Evolutionary conservation across 805 yeast species (phyloP).

Genomic region (Candida glaebosa): DNA sequence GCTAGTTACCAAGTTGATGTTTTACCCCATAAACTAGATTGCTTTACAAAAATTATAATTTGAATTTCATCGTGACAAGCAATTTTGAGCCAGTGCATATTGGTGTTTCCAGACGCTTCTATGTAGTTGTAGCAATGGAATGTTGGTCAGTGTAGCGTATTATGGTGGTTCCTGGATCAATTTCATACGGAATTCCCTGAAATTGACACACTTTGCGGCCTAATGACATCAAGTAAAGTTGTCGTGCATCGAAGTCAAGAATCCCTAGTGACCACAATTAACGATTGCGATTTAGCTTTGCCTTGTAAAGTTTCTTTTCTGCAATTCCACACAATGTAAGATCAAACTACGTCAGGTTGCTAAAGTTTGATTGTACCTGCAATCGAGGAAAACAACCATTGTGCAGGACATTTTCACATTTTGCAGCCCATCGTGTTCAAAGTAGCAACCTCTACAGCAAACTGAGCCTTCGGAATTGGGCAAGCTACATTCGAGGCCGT

Average conservation of each 20-base stretch:
- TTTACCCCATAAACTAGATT: background rate
- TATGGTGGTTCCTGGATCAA: too few species aligned
- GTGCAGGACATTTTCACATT: background rate
- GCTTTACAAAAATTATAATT: background rate
- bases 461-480: too few species aligned
- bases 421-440: background rate
- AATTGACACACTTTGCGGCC: background rate
- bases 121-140: background rate
- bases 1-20: too few species aligned
- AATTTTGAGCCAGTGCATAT: background rate
- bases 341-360: background rate
- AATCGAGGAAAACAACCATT: background rate
- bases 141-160: too few species aligned
- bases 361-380: background rate
- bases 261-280: background rate
- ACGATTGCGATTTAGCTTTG: background rate
- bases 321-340: background rate
- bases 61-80: background rate
- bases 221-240: background rate
- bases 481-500: background rate
- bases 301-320: background rate
- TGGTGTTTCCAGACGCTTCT: background rate
- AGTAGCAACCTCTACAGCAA: background rate
- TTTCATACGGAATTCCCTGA: background rate
- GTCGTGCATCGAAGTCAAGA: background rate